Percentiles rank a stretch among this genome's conserved stretches.
Conservation (phyloP, 345 rosid species). For the Carallia brachiata region DNA sequence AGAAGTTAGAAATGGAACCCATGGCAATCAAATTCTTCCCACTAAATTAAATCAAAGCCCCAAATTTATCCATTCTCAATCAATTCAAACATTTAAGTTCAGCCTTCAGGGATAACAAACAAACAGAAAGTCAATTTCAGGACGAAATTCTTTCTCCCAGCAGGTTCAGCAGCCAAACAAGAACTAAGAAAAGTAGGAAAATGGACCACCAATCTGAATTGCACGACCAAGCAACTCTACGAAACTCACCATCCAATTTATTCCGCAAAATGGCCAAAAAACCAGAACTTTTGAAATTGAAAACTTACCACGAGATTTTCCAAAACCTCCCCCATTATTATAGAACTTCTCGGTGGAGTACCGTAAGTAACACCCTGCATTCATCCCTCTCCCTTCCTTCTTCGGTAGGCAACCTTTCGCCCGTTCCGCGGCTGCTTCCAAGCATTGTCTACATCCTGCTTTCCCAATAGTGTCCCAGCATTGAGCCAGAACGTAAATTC, state of each 20-base stretch:
- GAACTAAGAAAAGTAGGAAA: neutral
- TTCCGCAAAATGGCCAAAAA: neutral
- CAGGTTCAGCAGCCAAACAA: too few relatives aligned
- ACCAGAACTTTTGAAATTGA: neutral
- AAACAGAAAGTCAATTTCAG: too few relatives aligned
- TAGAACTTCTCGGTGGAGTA: conserved; percentile 41
- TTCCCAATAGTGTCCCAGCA: conserved; percentile 44
- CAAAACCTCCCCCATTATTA: conserved; percentile 8
- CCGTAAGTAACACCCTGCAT: conserved; percentile 45
- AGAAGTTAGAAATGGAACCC: too few relatives aligned
- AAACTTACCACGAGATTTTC: conserved; percentile 28
- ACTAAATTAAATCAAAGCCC: too few relatives aligned
- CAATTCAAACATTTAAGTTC: too few relatives aligned
- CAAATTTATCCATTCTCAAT: too few relatives aligned
- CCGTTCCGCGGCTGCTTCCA: conserved; percentile 35
- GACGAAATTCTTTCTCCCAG: too few relatives aligned
- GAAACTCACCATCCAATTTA: too few relatives aligned
- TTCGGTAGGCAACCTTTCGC: conserved; percentile 33
- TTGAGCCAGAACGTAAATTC: conserved; percentile 48
- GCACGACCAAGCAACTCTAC: neutral
- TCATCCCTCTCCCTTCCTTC: conserved; percentile 51
- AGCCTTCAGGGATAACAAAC: too few relatives aligned
- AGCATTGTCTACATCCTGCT: conserved; percentile 43
- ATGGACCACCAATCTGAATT: neutral
- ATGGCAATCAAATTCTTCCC: too few relatives aligned